Evolutionary conservation across 2,329 filamentous ascomycete species (phyloP), one percentile per base, ranked within the genome.

Genomic region (Chaetomiaceae sp.): DNA sequence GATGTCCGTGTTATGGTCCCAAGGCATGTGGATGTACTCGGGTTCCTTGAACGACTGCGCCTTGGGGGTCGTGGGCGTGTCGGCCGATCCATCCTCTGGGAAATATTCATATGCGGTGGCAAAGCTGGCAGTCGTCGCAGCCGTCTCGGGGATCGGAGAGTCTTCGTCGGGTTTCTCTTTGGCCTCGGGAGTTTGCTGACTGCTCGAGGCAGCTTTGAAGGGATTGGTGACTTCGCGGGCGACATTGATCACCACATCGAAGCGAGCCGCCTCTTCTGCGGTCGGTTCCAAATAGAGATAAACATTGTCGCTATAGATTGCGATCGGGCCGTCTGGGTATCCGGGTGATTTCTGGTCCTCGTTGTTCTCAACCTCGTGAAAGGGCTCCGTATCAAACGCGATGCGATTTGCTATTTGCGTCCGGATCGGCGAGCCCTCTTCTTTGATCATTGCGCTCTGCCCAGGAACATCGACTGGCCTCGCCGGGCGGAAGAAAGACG

Each of bases 1-100:
- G 60, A 95, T 92, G 55, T 94, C 87, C 0, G 88, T 92, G 69
- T 92, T 91, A 71, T 94, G 89, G 56, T 94, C 89, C 89, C 89
- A 94, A 1, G 83, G 86, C 63, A 94, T 85, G 66, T 95, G 89
- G 14, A 94, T 88, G 63, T 95, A 95, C 67, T 95, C 89, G 1
- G 89, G 89, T 41, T 80, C 71, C 46, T 74, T 78, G 33, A 68
- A 68, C 2, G 67, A 66, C 5, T 69, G 70, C 11, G 80, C 76
- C 65, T 79, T 83, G 3, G 82, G 80, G 0, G 79, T 81, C 1
- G 80, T 82, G 5, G 81, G 80, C 1, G 78, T 79, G 34, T 74
- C 72, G 11, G 62, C 62, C 2, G 68, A 64, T 10, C 69, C 70
- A 5, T 74, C 71, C 16, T 68, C 64, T 3, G 70, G 70, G 45